These are phyloP conservation scores for Deinandra increscens DNA, from an alignment of 129 eudicot genomes.

Conservation along the genomic window DNA sequence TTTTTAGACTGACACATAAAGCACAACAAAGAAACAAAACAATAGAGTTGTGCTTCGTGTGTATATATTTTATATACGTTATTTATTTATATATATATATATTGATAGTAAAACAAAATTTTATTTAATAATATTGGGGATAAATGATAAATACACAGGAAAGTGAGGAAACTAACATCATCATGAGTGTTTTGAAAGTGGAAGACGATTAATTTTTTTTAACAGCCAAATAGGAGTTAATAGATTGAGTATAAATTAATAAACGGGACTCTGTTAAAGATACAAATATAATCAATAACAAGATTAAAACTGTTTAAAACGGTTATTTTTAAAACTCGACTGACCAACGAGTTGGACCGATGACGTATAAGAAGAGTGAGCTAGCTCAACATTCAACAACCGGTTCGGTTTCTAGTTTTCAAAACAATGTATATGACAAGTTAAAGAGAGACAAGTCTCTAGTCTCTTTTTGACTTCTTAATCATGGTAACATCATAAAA, in stretches of 20 bases:
- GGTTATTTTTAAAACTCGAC: neutral
- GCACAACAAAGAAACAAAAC: conserved; percentile 10
- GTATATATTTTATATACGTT: conserved; percentile 18
- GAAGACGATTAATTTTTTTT: no score
- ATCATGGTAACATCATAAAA: neutral
- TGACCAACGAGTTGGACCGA: neutral
- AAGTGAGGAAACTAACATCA: no score
- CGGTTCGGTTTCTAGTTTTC: neutral
- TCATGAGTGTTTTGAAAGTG: neutral
- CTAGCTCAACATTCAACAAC: no score
- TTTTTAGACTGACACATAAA: conserved; percentile 12
- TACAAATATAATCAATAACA: neutral
- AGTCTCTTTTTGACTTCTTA: neutral
- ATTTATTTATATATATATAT: neutral
- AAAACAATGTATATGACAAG: neutral
- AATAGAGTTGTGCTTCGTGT: conserved; percentile 15
- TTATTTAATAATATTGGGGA: neutral
- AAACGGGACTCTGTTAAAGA: neutral
- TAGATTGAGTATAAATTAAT: neutral
- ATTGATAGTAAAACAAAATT: neutral
- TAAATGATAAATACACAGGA: neutral
- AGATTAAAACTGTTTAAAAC: neutral
- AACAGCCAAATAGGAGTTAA: no score
- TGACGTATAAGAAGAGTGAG: neutral
- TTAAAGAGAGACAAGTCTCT: neutral